Evolutionary conservation across 441 rosid genomes (phyloP).

Genomic region (Croton setiger): DNA sequence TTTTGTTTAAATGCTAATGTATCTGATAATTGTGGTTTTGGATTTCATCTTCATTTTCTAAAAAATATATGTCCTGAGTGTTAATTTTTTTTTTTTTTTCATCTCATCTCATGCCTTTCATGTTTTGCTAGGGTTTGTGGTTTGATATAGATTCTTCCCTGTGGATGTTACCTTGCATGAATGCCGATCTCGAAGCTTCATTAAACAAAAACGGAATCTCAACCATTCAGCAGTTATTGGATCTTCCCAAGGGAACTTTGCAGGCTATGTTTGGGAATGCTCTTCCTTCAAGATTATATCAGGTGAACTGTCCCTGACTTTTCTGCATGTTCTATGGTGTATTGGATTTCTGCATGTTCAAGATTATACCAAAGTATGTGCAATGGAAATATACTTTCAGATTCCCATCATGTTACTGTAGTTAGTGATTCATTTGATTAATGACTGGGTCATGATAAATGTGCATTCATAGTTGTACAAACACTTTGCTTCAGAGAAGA

Average conservation of each 20-base stretch:
- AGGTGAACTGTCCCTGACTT: slow-evolving; percentile 38
- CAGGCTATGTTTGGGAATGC: slow-evolving; percentile 58
- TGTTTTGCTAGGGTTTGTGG: slow-evolving; percentile 76
- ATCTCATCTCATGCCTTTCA: background rate
- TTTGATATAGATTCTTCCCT: slow-evolving; percentile 68
- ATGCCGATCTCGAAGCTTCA: slow-evolving; percentile 46
- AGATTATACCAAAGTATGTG: too few relatives aligned
- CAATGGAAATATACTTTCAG: too few relatives aligned
- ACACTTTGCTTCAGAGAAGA: background rate
- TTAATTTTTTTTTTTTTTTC: background rate
- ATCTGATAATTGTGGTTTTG: background rate
- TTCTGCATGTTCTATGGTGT: background rate
- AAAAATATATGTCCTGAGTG: background rate
- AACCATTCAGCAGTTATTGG: slow-evolving; percentile 66
- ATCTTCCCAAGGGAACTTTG: slow-evolving; percentile 57
- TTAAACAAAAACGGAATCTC: slow-evolving; percentile 55
- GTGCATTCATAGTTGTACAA: background rate
- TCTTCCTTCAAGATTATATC: slow-evolving; percentile 50
- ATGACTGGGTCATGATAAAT: background rate
- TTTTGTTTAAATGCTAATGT: background rate
- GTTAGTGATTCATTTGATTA: background rate
- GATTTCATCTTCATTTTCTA: background rate
- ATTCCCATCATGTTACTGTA: background rate
- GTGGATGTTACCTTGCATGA: slow-evolving; percentile 97
- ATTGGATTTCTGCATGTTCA: too few relatives aligned